Base-by-base conservation (phyloP, 768 basidiomycete genomes). In the Kwoniella dendrophila region DNA sequence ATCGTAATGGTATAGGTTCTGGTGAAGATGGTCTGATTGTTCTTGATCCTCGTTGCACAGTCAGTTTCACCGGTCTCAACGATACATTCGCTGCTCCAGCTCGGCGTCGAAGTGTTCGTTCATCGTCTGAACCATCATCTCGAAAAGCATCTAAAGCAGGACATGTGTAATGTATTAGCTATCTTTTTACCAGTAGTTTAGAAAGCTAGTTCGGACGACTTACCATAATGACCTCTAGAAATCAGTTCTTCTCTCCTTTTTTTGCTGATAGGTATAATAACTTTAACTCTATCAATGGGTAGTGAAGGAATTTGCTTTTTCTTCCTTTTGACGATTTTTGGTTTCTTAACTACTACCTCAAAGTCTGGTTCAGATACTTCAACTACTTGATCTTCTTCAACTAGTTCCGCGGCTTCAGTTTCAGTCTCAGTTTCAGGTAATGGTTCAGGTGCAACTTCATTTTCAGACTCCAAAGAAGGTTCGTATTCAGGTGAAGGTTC, bases 81-180 rank as follows among this genome's bases (percentile, higher is more conserved):
- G 16, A 69, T 54, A 22, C 30, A n/a, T n/a, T n/a, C n/a, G n/a
- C 24, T 11, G 32, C 43, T 18, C 62, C 58, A 18, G 34, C 59
- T 14, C 47, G 8, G 3, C 62, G 64, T 20, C 36, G 49, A 2
- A 45, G 32, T 4, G 49, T 5, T 24, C 2, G 20, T 11, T 64
- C 66, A 33, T 67, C 65, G 8, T 72, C 70, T 14, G 67, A 69
- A 44, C 64, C 65, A 34, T 72, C 70, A 51, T 72, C 68, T 22
- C 70, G 62, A 57, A 69, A 69, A 7, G 63, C 40, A 24, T 72
- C 70, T 69, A 30, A 3, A 22, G n/a, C n/a, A n/a, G n/a, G n/a
- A n/a, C n/a, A n/a, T 16, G 22, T 3, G 27, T 61, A 22, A 61
- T 36, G 34, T 7, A 36, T 36, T 36, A 8, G 34, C 34, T n/a